These are phyloP conservation scores for Xylariaceae sp. DNA, from an alignment of 2,329 filamentous ascomycete species.

Conservation along the genomic window DNA sequence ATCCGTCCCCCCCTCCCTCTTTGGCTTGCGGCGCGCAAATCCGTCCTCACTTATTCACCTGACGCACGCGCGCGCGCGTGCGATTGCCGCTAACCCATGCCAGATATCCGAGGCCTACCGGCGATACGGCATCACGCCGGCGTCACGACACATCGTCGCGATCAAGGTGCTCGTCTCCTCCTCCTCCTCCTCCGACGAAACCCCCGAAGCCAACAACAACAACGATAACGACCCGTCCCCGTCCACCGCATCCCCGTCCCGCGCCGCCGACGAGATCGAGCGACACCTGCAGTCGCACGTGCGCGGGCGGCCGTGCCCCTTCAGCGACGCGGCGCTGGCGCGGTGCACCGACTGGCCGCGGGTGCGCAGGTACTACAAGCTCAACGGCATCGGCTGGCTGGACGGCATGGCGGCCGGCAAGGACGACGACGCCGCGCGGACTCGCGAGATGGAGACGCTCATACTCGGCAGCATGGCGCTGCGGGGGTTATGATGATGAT, in stretches of 20 bases:
- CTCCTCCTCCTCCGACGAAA: neutral
- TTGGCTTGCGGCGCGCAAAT: neutral
- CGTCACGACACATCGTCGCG: constrained; percentile 65
- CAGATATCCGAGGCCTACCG: constrained; percentile 90
- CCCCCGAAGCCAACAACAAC: neutral
- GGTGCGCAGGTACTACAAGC: constrained; percentile 80
- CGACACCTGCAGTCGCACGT: constrained; percentile 55
- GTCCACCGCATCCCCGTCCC: neutral
- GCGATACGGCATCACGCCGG: constrained; percentile 70
- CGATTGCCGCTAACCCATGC: constrained; percentile 5
- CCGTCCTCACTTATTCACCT: neutral
- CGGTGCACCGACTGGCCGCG: constrained; percentile 56
- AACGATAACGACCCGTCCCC: neutral
- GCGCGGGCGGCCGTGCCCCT: constrained; percentile 49
- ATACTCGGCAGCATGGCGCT: constrained; percentile 73
- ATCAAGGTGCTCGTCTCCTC: constrained; percentile 64
- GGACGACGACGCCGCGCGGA: constrained; percentile 35
- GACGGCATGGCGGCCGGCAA: constrained; percentile 37
- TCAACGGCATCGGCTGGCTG: constrained; percentile 53
- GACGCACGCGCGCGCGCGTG: neutral
- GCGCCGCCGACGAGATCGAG: constrained; percentile 38
- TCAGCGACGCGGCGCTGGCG: constrained; percentile 57
- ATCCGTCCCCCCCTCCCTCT: neutral
- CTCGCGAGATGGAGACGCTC: constrained; percentile 56
- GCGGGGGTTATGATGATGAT: constrained; percentile 42